phyloP scores from a whole-genome alignment of 2,329 filamentous ascomycete genomes.

The Aspergillus sp. region DNA sequence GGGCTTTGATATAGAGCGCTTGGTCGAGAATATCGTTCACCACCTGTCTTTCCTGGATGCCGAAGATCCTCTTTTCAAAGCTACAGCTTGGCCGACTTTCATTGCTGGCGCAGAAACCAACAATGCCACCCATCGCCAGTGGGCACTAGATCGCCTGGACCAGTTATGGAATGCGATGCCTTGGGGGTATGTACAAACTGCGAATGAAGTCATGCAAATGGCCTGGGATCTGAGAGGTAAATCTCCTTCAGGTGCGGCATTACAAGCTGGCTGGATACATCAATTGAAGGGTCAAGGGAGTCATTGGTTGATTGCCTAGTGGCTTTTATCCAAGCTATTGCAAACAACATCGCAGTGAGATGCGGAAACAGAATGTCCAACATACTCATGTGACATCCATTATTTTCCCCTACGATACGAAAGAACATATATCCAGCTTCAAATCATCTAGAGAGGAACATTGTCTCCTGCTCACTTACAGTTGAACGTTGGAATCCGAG shows the following conservation, averaged over 20 bases:
- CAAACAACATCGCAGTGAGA: too few relatives aligned
- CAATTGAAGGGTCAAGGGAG: not conserved
- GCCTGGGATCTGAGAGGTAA: constrained; percentile 5
- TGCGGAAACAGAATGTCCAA: too few relatives aligned
- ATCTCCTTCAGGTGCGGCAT: not conserved
- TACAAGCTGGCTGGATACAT: not conserved
- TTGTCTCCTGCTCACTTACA: too few relatives aligned
- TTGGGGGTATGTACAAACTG: constrained; percentile 9
- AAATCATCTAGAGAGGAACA: too few relatives aligned
- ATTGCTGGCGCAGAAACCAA: constrained; percentile 7
- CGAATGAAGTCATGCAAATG: constrained; percentile 5
- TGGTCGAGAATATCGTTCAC: not conserved
- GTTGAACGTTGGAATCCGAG: too few relatives aligned
- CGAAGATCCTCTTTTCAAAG: constrained; percentile 7
- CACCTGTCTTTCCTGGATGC: not conserved
- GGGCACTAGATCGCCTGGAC: not conserved
- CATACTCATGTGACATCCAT: too few relatives aligned
- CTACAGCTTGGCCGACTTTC: constrained; percentile 9
- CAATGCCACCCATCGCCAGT: not conserved
- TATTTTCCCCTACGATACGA: too few relatives aligned
- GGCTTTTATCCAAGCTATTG: not conserved
- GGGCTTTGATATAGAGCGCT: not conserved
- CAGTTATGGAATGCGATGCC: constrained; percentile 2
- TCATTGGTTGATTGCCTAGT: not conserved
- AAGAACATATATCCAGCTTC: too few relatives aligned